Evolutionary conservation across 2,329 filamentous ascomycete species (phyloP).

Genomic region (Didymella pinodella): DNA sequence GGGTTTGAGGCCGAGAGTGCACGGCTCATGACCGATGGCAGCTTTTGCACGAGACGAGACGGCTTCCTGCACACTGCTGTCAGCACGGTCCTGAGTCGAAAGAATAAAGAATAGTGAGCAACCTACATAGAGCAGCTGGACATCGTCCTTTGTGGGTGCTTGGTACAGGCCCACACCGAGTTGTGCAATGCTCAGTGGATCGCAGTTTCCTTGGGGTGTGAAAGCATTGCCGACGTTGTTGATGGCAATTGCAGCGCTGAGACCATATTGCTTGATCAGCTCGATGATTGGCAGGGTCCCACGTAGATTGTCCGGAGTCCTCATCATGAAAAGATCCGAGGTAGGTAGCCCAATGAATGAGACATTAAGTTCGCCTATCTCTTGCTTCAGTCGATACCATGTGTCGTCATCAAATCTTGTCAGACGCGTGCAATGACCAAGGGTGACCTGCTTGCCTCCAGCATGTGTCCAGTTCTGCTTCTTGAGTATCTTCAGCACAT

Average conservation of each 20-base stretch:
- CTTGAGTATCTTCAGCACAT: conserved; percentile 62
- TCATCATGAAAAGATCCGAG: conserved; percentile 77
- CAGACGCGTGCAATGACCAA: conserved; percentile 74
- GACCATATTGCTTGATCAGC: conserved; percentile 65
- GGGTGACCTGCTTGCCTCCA: conserved; percentile 47
- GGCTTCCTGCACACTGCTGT: conserved; percentile 53
- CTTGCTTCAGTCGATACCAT: conserved; percentile 59
- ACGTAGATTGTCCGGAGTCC: conserved; percentile 56
- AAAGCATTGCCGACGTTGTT: conserved; percentile 81
- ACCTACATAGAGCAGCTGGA: conserved; percentile 65
- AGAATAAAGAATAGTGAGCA: conserved; percentile 11
- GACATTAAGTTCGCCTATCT: conserved; percentile 65
- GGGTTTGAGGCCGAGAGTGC: conserved; percentile 40
- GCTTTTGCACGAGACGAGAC: conserved; percentile 56
- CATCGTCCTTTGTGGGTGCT: conserved; percentile 67
- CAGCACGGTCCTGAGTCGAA: conserved; percentile 16
- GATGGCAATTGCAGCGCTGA: conserved; percentile 69
- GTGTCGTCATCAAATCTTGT: conserved; percentile 62
- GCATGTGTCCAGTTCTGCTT: conserved; percentile 58
- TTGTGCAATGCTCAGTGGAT: conserved; percentile 70
- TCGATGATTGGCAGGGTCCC: conserved; percentile 69
- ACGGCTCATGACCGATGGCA: conserved; percentile 51
- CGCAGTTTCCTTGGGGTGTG: conserved; percentile 72
- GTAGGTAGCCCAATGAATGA: conserved; percentile 74
- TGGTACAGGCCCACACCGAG: conserved; percentile 57